Percentiles rank a stretch among this genome's conserved stretches.
phyloP scores from a whole-genome alignment of 345 rosid genomes.

The Brassica juncea region DNA sequence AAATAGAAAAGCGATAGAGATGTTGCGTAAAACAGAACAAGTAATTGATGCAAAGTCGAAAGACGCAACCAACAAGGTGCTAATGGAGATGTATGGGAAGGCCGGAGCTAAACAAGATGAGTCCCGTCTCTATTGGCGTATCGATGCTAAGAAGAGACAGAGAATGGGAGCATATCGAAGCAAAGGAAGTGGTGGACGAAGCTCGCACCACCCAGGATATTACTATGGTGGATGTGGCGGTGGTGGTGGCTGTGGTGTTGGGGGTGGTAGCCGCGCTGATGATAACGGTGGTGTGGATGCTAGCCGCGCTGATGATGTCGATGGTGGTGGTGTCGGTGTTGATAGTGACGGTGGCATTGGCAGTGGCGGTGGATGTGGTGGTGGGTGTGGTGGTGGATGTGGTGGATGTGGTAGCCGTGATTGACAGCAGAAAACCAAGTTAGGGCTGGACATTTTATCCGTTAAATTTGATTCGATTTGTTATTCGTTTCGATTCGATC shows the following conservation, averaged over 20 bases:
- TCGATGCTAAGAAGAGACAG: background rate
- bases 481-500: too few species aligned
- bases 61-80: slow-evolving; percentile 9
- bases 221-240: background rate
- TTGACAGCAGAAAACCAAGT: background rate
- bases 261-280: background rate
- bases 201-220: background rate
- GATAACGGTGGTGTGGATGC: background rate
- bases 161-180: background rate
- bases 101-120: background rate
- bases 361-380: background rate
- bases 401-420: background rate
- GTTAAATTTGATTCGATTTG: too few species aligned
- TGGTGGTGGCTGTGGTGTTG: background rate
- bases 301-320: background rate
- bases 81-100: background rate
- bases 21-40: slow-evolving; percentile 13
- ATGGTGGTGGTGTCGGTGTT: background rate
- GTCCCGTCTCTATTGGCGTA: background rate
- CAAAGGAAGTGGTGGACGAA: background rate
- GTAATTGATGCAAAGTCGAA: background rate
- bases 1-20: background rate
- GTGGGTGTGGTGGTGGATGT: background rate
- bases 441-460: too few species aligned
- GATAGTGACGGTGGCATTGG: background rate